A percentile compares a stretch with the other conserved stretches of the same genome.
These are phyloP conservation scores for Amphicarpaea edgeworthii DNA, from an alignment of 306 rosid genomes.

Conservation along the genomic window DNA sequence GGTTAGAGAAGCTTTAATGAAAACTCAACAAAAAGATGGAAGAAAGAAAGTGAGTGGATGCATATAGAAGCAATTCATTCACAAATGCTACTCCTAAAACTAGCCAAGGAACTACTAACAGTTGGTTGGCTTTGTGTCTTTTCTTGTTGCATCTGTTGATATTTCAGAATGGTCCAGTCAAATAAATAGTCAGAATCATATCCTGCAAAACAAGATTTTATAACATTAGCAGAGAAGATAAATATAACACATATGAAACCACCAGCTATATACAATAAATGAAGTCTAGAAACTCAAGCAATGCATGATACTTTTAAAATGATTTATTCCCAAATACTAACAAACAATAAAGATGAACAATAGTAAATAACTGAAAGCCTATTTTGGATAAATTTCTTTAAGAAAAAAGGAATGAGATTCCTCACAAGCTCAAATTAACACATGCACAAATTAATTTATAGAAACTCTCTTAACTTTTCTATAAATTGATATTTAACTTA, in stretches of 20 bases:
- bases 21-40: background rate
- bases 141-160: constrained; percentile 58
- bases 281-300: background rate
- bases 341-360: no score
- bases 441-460: no score
- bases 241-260: background rate
- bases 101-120: constrained; percentile 45
- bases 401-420: no score
- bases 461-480: no score
- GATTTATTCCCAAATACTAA: background rate
- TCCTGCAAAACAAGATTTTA: constrained; percentile 58
- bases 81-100: background rate
- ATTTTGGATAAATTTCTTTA: no score
- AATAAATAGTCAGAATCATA: constrained; percentile 64
- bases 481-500: no score
- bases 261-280: background rate
- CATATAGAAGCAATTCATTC: constrained; percentile 6
- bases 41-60: background rate
- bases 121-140: constrained; percentile 46
- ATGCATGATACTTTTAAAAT: background rate
- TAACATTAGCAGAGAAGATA: constrained; percentile 9
- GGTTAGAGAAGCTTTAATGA: background rate
- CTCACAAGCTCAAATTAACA: no score
- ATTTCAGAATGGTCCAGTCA: constrained; percentile 84
- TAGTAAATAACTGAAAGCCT: no score